Base-by-base conservation (phyloP, 2,329 filamentous ascomycete species). In the Pyrenophora graminea region DNA sequence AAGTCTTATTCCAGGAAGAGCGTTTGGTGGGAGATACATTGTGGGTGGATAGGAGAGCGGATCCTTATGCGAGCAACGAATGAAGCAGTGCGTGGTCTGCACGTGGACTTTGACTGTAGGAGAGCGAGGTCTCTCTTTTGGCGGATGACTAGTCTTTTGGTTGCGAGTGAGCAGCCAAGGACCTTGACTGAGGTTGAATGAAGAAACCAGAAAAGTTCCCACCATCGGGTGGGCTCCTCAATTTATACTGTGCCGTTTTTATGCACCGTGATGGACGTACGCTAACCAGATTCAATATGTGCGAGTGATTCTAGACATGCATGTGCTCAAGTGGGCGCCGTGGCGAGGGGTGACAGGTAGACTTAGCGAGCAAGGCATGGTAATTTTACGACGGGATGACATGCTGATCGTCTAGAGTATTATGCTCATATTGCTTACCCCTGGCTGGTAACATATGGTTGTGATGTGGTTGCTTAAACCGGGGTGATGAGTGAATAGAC, bases 1-100 rank as follows among this genome's bases (percentile, higher is more conserved):
- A 69, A 63, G 64, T 69, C 64, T 64, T 59, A 62, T 64, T 64
- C 64, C 61, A 66, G 59, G 62, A 64, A 69, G 58, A 65, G 67
- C 67, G 62, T 68, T 55, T 58, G 62, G 63, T 65, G 65, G 64
- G 60, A 58, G 60, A 66, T 63, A 62, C 56, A 63, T 53, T 59
- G 63, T 63, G 62, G 61, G 62, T 64, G 62, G 63, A 59, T 58
- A 61, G 61, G 64, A 68, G 61, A 67, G 63, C 64, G 64, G 65
- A 64, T 61, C 55, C 56, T 60, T 56, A 69, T 45, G 66, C 62
- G 64, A 69, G 64, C 65, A 67, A 64, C 57, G 65, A 66, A 64
- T 64, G 64, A 59, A 63, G 57, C 53, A 60, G 63, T 63, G 59
- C 51, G 57, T 64, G 60, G 63, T 66, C 58, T 63, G 59, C 51